Percentiles rank a stretch among this genome's conserved stretches.
Conservation (phyloP, 2,329 filamentous ascomycete species). For the Aspergillus latus region DNA sequence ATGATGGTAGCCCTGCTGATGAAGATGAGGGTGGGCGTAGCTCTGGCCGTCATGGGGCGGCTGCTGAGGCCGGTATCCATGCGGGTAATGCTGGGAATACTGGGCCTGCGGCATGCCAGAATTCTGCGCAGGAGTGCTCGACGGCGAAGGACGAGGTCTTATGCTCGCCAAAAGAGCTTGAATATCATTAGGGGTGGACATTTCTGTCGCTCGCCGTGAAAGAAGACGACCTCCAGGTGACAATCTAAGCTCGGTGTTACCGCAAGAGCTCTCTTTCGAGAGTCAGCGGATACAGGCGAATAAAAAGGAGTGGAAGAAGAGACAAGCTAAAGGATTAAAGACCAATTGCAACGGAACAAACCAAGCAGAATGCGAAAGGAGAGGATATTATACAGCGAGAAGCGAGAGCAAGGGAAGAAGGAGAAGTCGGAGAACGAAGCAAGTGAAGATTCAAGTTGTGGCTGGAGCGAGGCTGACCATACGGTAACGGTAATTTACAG, state of each 20-base stretch:
- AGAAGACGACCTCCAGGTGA: slow-evolving; percentile 30
- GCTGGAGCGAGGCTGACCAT: slow-evolving; percentile 17
- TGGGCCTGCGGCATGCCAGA: slow-evolving; percentile 22
- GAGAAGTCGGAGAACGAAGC: slow-evolving; percentile 19
- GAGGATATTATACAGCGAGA: slow-evolving; percentile 19
- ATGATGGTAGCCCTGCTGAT: slow-evolving; percentile 49
- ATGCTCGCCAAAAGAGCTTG: slow-evolving; percentile 50
- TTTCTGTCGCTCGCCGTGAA: slow-evolving; percentile 42
- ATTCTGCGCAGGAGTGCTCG: slow-evolving; percentile 33
- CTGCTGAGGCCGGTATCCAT: slow-evolving; percentile 33
- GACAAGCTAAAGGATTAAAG: slow-evolving; percentile 5
- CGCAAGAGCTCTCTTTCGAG: slow-evolving; percentile 37
- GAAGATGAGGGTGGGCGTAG: slow-evolving; percentile 33
- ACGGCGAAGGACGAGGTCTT: slow-evolving; percentile 41
- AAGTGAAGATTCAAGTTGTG: slow-evolving; percentile 27
- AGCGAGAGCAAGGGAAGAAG: slow-evolving; percentile 20
- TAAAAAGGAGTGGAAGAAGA: slow-evolving; percentile 7
- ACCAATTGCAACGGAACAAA: slow-evolving; percentile 11
- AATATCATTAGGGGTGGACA: slow-evolving; percentile 49
- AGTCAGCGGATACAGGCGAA: slow-evolving; percentile 19
- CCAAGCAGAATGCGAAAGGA: neutral
- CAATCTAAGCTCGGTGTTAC: slow-evolving; percentile 27
- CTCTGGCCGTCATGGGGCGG: slow-evolving; percentile 33
- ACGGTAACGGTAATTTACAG: neutral
- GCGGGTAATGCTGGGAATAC: slow-evolving; percentile 32